phyloP scores from a whole-genome alignment of 2,329 filamentous ascomycete genomes.

The Capronia epimyces region DNA sequence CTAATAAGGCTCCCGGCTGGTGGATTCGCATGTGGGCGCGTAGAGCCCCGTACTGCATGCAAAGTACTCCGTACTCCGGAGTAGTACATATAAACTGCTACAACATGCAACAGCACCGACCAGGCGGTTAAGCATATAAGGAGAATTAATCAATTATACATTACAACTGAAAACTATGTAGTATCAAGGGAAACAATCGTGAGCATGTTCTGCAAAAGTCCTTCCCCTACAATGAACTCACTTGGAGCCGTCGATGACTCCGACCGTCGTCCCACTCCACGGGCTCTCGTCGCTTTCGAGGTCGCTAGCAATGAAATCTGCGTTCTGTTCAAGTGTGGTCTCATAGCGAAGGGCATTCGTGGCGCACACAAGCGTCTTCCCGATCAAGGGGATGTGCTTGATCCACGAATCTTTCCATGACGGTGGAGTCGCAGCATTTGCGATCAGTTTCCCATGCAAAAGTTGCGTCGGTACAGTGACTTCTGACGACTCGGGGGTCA shows the following conservation, averaged over 20 bases:
- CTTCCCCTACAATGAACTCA: not conserved
- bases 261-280: slow-evolving; percentile 36
- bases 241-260: slow-evolving; percentile 33
- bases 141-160: no score
- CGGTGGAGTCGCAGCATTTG: slow-evolving; percentile 32
- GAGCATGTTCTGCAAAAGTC: not conserved
- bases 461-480: slow-evolving; percentile 32
- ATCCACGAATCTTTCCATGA: slow-evolving; percentile 35
- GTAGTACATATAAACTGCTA: no score
- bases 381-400: slow-evolving; percentile 34
- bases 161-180: no score
- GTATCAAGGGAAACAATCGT: no score
- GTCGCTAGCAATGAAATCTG: slow-evolving; percentile 42
- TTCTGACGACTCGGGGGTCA: slow-evolving; percentile 34
- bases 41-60: not conserved
- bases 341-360: slow-evolving; percentile 34
- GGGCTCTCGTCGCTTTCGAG: slow-evolving; percentile 32
- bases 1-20: not conserved
- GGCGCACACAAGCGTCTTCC: slow-evolving; percentile 29
- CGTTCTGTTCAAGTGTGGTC: slow-evolving; percentile 40
- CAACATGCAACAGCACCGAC: no score
- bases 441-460: slow-evolving; percentile 29
- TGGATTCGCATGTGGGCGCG: not conserved
- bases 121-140: no score
- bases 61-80: not conserved